Conservation (phyloP, 83 land plant species). For the Thuja plicata region DNA sequence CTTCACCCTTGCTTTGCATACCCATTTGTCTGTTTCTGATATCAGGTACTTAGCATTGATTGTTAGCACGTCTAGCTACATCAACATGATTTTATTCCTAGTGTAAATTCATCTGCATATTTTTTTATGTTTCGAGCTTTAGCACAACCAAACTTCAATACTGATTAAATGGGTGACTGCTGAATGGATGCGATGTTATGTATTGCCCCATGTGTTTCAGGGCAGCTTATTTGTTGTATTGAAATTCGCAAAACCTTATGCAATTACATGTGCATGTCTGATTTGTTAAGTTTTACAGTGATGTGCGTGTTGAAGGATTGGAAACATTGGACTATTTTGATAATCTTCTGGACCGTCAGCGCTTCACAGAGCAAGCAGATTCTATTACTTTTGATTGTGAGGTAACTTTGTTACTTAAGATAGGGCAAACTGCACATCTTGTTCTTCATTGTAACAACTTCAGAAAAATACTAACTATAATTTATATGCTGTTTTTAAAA, state of each 20-base stretch:
- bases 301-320: constrained; percentile 61
- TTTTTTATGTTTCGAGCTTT: neutral
- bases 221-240: neutral
- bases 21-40: constrained; percentile 59
- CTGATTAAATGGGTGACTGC: neutral
- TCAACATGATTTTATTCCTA: neutral
- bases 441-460: neutral
- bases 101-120: neutral
- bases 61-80: neutral
- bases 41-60: constrained; percentile 34
- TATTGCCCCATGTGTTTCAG: neutral
- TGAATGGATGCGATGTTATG: neutral
- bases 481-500: too few species aligned
- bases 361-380: constrained; percentile 63
- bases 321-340: constrained; percentile 63
- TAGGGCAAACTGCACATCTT: neutral
- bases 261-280: neutral
- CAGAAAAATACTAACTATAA: neutral
- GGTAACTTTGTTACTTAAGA: constrained; percentile 20
- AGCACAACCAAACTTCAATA: neutral
- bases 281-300: constrained; percentile 25
- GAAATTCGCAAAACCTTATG: neutral
- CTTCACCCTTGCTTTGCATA: constrained; percentile 49
- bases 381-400: constrained; percentile 61
- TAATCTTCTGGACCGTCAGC: constrained; percentile 34